Evolutionary conservation across 345 rosid genomes (phyloP), one percentile per base, ranked within the genome.

Genomic region (Eucalyptus globulus): DNA sequence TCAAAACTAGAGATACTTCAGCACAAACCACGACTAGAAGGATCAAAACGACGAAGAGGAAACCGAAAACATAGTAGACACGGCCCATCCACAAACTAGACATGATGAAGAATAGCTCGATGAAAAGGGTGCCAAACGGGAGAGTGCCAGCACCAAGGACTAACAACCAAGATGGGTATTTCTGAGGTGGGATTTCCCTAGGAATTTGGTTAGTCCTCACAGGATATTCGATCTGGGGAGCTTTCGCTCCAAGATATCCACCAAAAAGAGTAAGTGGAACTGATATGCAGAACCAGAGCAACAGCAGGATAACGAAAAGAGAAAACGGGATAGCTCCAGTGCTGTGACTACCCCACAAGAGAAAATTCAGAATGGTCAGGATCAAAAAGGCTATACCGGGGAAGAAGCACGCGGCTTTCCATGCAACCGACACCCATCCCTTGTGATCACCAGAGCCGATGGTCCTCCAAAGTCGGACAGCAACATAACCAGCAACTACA

Each of bases 71-170:
- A 54, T 90, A 90, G 88, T 90, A 90, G 65, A 90, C 91, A 45
- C 90, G 89, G 50, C 91, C 91, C 91, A 90, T 88, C 91, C 91
- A 90, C 56, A 90, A 49, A 88, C 91, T 90, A 5, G 91, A 90
- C 91, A 90, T 88, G 49, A 90, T 90, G 91, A 90, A 90, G 88
- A 90, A 90, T 47, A 90, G 91, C 88, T 90, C 91, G 11, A 90
- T 90, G 90, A 90, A 90, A 8, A 90, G 87, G 88, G 91, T 90
- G 26, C 91, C 91, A 7, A 90, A 90, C 9, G 91, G 91, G 12
- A 90, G 91, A 34, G 91, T 90, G 27, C 91, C 91, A 5, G 91
- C 91, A 44, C 91, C 91, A 6, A 87, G 88, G 88, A 91, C 89
- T 44, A 83, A 80, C 49, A 90, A 58, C 91, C 91, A 90, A 44